Conservation (phyloP, 2,329 filamentous ascomycete genomes). For the Alternaria ventricosa region DNA sequence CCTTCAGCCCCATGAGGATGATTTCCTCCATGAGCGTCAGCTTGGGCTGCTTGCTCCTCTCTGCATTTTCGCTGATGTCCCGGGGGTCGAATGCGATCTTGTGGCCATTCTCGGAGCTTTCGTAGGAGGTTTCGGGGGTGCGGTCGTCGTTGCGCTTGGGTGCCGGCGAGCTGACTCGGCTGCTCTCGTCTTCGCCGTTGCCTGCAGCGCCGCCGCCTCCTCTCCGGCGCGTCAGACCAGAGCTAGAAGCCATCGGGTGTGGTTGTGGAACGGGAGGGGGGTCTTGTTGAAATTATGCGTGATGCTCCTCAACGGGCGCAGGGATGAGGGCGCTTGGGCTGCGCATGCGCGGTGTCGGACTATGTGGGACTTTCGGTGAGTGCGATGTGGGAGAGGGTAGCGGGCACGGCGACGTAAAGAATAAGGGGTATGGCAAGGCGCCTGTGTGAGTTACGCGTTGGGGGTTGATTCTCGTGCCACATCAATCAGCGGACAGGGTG, state of each 20-base stretch:
- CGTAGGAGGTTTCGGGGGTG: conserved; percentile 80
- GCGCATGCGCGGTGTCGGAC: conserved; percentile 37
- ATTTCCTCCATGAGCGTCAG: conserved; percentile 99
- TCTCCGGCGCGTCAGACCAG: conserved; percentile 73
- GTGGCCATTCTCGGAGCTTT: conserved; percentile 91
- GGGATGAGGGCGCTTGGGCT: conserved; percentile 43
- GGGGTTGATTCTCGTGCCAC: conserved; percentile 34
- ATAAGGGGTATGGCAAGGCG: conserved; percentile 25
- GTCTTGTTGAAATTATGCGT: conserved; percentile 41
- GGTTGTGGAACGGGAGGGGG: conserved; percentile 37
- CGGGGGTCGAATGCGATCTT: conserved; percentile 98
- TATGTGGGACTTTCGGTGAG: conserved; percentile 20
- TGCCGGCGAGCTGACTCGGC: conserved; percentile 70
- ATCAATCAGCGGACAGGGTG: conserved; percentile 25
- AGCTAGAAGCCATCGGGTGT: conserved; percentile 68
- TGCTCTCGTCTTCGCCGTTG: conserved; percentile 66
- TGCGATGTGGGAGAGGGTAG: conserved; percentile 14
- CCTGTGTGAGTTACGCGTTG: conserved; percentile 21
- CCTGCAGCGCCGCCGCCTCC: conserved; percentile 66
- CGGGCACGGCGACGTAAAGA: conserved; percentile 20
- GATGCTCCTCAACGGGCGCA: conserved; percentile 43
- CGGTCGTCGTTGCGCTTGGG: conserved; percentile 67
- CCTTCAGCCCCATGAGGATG: conserved; percentile 91
- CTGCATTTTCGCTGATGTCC: conserved; percentile 95
- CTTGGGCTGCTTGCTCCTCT: conserved; percentile 97